Conservation (phyloP, 2,329 filamentous ascomycete species). For the Aureobasidium sp. region DNA sequence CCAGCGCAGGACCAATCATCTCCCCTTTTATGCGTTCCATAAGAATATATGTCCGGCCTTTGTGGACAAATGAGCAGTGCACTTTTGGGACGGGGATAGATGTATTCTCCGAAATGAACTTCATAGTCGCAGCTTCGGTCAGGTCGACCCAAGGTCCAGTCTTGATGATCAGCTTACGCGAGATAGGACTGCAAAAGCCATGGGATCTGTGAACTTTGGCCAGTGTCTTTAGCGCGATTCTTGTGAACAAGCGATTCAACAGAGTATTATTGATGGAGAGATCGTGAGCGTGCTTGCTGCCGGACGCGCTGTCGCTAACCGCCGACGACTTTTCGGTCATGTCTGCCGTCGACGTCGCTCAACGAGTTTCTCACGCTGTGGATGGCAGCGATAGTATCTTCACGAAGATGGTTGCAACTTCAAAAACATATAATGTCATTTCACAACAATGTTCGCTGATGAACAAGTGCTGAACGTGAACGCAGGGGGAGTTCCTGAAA, state of each 20-base stretch:
- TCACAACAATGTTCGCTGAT: too few species aligned
- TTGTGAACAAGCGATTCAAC: not conserved
- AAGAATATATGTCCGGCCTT: slow-evolving; percentile 37
- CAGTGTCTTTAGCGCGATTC: not conserved
- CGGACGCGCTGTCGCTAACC: not conserved
- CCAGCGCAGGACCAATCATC: not conserved
- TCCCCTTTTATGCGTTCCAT: slow-evolving; percentile 30
- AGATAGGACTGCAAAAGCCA: not conserved
- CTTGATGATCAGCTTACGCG: not conserved
- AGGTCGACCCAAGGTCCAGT: not conserved
- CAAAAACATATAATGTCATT: too few species aligned
- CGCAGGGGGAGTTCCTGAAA: too few species aligned
- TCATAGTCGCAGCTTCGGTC: slow-evolving; percentile 35
- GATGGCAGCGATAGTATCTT: too few species aligned
- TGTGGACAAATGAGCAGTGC: slow-evolving; percentile 38
- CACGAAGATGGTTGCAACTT: too few species aligned
- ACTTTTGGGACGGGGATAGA: slow-evolving; percentile 41
- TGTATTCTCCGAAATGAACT: slow-evolving; percentile 36
- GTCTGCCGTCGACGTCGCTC: too few species aligned
- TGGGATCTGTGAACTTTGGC: not conserved
- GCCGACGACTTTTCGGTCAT: not conserved
- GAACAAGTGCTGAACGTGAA: too few species aligned
- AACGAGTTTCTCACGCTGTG: too few species aligned
- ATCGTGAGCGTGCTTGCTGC: not conserved
- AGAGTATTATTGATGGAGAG: not conserved